Percentiles rank a stretch among this genome's conserved stretches.
Evolutionary conservation across 176 grass and related monocot genomes (phyloP).

Genomic region (Aegilops longissima): DNA sequence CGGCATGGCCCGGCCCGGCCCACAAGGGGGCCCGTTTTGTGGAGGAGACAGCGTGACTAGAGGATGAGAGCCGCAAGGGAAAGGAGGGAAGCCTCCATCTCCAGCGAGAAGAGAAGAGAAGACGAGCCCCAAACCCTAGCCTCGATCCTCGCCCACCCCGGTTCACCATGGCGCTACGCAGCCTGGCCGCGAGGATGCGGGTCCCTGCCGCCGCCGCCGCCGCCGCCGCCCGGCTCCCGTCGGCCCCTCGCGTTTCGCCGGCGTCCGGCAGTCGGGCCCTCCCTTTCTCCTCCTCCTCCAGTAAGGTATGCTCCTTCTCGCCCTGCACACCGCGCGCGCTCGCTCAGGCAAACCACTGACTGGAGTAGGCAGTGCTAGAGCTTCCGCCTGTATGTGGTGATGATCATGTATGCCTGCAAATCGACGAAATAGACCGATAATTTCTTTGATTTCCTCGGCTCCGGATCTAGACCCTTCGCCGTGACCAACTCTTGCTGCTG

Average conservation of each 20-base stretch:
- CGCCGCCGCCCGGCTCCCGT: too few relatives aligned
- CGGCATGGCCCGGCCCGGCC: not conserved
- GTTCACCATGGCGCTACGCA: not conserved
- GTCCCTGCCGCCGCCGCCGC: not conserved
- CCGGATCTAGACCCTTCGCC: not conserved
- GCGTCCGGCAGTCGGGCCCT: not conserved
- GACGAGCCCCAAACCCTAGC: not conserved
- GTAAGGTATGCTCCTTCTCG: too few relatives aligned
- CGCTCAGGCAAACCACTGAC: not conserved
- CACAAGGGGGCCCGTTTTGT: too few relatives aligned
- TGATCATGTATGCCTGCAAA: not conserved
- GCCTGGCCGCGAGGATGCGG: not conserved
- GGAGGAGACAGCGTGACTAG: too few relatives aligned
- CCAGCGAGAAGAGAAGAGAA: not conserved
- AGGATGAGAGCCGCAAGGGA: too few relatives aligned
- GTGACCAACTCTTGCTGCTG: too few relatives aligned
- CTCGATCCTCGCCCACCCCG: not conserved
- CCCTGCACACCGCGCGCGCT: too few relatives aligned
- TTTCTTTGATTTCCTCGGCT: not conserved
- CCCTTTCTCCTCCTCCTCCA: not conserved
- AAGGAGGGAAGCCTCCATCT: not conserved
- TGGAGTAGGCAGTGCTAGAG: not conserved
- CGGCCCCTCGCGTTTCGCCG: not conserved
- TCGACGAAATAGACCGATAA: not conserved
- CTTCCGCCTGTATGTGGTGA: not conserved